Base-by-base conservation (phyloP, 345 rosid species). In the Toxicodendron radicans region DNA sequence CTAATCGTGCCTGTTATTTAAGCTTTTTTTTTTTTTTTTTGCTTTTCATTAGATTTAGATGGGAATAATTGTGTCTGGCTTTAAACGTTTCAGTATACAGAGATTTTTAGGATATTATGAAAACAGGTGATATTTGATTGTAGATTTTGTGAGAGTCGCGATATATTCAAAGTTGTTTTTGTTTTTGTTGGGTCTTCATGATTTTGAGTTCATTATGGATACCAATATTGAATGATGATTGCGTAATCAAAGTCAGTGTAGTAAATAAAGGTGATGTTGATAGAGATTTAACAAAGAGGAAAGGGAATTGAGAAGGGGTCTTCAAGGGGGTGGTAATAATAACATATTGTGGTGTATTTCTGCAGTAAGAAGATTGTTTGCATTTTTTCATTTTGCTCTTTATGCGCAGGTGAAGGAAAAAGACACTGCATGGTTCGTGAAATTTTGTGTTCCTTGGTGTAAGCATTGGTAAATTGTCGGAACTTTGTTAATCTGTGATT, bases 401-500 rank as follows among this genome's bases (percentile, higher is more conserved):
- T 62, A 21, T 74, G 4, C 73, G 68, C 67, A 95, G 99, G 86
- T 93, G 76, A 95, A 95, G 88, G 99, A 95, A 86, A 95, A 90
- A 82, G 98, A 93, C 79, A 95, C 98, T 12, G 89, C 87, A 0
- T 95, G 98, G 99, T 93, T 95, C 73, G 96, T 95, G 64, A 93
- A 95, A 64, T 95, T 95, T 69, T 95, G 99, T 74, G 98, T 95
- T 64, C 97, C 98, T 33, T 93, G 99, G 99, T 95, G 98, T 73
- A 95, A 95, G 87, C 99, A 95, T 73, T 95, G 99, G 99, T 95
- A 83, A 87, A 49, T 64, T 16, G 23, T 59, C 32, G 4, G 17
- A n/a, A 16, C 64, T 11, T 30, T 32, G 2, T 48, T 1, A 38
- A 52, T 41, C 61, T 20, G 14, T 33, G 1, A 38, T 76, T 64